Percentiles rank a stretch among this genome's conserved stretches.
These are phyloP conservation scores for Gymnopus androsaceus DNA, from an alignment of 1,284 basidiomycete species.

Conservation along the genomic window DNA sequence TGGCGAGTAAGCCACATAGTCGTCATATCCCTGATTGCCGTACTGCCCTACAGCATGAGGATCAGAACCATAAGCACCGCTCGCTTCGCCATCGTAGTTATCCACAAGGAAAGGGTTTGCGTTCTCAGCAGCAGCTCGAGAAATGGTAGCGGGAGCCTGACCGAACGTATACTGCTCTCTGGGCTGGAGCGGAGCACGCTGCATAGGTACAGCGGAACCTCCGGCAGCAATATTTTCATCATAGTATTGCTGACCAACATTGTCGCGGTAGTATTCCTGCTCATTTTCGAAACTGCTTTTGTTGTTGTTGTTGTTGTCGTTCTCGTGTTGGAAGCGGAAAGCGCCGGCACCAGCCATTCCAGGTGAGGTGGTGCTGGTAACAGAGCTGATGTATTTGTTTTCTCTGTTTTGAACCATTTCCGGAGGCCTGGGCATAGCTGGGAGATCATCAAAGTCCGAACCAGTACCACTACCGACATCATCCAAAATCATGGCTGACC, in stretches of 20 bases:
- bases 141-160: slow-evolving; percentile 17
- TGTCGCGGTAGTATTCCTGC: slow-evolving; percentile 2
- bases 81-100: slow-evolving; percentile 25
- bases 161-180: slow-evolving; percentile 43
- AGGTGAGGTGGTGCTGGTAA: slow-evolving; percentile 30
- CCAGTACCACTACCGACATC: slow-evolving; percentile 7
- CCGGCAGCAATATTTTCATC: slow-evolving; percentile 18
- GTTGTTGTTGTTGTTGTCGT: background rate
- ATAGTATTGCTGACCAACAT: slow-evolving; percentile 3
- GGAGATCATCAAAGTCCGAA: no score
- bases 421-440: slow-evolving; percentile 7
- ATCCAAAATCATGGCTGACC: slow-evolving; percentile 23
- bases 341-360: slow-evolving; percentile 40
- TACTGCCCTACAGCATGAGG: slow-evolving; percentile 37
- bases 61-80: slow-evolving; percentile 39
- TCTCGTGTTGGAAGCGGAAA: slow-evolving; percentile 14
- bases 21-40: slow-evolving; percentile 42
- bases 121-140: background rate
- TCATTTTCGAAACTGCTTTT: background rate
- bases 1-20: slow-evolving; percentile 32
- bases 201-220: slow-evolving; percentile 2
- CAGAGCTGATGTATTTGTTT: slow-evolving; percentile 35
- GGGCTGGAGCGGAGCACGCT: slow-evolving; percentile 31
- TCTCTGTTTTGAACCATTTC: slow-evolving; percentile 12
- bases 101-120: slow-evolving; percentile 16